phyloP scores from a whole-genome alignment of 495 filamentous ascomycete genomes.

The Lasiosphaeris hirsuta region DNA sequence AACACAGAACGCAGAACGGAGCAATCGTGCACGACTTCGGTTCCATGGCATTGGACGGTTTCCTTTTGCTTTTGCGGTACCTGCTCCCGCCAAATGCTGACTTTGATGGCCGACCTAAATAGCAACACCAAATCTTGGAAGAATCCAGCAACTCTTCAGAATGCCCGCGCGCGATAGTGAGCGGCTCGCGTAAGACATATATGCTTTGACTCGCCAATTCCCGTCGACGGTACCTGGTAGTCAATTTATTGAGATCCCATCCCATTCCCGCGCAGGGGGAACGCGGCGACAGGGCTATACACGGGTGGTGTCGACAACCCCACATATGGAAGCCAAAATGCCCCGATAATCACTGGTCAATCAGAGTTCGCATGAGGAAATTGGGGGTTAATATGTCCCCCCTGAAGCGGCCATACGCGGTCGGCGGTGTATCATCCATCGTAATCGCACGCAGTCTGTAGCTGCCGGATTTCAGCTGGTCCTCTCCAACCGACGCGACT shows the following conservation, averaged over 20 bases:
- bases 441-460: neutral
- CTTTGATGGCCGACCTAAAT: neutral
- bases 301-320: neutral
- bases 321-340: neutral
- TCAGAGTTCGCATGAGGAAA: neutral
- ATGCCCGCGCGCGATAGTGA: too few species aligned
- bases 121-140: conserved; percentile 6
- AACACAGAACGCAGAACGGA: too few species aligned
- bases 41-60: too few species aligned
- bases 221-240: too few species aligned
- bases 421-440: neutral
- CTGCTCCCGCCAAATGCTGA: too few species aligned
- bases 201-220: neutral
- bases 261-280: too few species aligned
- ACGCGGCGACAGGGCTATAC: neutral
- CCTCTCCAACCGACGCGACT: neutral
- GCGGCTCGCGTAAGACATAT: neutral
- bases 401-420: neutral
- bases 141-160: neutral
- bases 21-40: too few species aligned
- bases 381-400: neutral
- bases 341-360: neutral
- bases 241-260: too few species aligned
- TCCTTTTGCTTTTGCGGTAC: too few species aligned
- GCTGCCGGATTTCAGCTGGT: neutral